Percentiles rank a stretch among this genome's conserved stretches.
Evolutionary conservation across 228 moss, liverwort and hornwort genomes (phyloP).

Genomic region (Sphagnum magellanicum): DNA sequence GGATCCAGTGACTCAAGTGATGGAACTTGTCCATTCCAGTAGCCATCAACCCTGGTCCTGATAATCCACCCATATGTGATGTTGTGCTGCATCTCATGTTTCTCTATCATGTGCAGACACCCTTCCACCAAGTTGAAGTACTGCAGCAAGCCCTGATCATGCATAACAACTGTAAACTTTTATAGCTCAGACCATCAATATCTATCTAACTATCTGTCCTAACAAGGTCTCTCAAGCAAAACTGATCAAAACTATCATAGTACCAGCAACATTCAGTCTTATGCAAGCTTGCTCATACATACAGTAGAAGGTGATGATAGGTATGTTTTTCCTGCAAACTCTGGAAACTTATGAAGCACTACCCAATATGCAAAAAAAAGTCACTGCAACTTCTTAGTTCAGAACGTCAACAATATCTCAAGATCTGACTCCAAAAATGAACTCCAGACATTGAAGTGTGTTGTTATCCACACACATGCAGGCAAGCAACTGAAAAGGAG

Average conservation of each 20-base stretch:
- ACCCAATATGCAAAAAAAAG: too few species aligned
- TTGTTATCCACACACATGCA: too few species aligned
- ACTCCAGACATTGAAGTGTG: too few species aligned
- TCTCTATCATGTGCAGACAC: slow-evolving; percentile 57
- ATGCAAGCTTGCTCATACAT: neutral
- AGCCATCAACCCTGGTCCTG: slow-evolving; percentile 90
- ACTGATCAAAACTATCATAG: neutral
- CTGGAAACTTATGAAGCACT: neutral
- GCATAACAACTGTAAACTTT: neutral
- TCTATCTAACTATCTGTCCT: too few species aligned
- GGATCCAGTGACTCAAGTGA: slow-evolving; percentile 32
- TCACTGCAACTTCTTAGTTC: too few species aligned
- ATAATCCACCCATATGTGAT: slow-evolving; percentile 86
- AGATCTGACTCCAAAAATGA: too few species aligned
- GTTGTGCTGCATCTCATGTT: slow-evolving; percentile 41
- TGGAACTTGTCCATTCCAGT: slow-evolving; percentile 76
- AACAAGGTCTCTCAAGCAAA: neutral
- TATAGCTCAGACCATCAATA: neutral
- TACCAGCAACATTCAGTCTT: neutral
- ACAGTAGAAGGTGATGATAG: neutral
- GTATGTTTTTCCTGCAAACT: neutral
- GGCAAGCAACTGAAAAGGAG: too few species aligned
- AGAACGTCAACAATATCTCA: too few species aligned
- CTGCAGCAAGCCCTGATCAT: slow-evolving; percentile 75
- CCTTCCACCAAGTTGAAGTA: slow-evolving; percentile 92